Evolutionary conservation across 1,284 basidiomycete genomes (phyloP), one percentile per base, ranked within the genome.

Genomic region (Ustilago hordei): DNA sequence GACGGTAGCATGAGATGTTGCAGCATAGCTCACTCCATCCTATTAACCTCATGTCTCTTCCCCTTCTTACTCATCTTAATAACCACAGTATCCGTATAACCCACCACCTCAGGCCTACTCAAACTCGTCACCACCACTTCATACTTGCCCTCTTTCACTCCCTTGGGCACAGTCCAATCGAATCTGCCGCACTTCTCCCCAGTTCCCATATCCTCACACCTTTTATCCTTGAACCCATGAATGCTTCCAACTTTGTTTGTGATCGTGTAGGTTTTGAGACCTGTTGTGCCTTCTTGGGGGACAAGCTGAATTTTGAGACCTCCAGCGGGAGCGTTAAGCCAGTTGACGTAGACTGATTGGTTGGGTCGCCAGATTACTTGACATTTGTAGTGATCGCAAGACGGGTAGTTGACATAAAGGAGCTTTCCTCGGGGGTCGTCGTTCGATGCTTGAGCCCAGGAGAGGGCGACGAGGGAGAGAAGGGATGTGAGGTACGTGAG

Each of bases 11-110:
- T 11, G 38, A 39, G 11, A 39, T 39, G 38, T 39, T 9, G 15
- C 11, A 38, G 36, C 8, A 13, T 15, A 6, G 23, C n/a, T 31
- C 19, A 56, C 35, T 56, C 38, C 23, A 56, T 39, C 19, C 39
- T 56, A 19, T 28, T 41, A 39, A 55, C 36, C 52, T 41, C 59
- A 36, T 74, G 62, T 13, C 66, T 56, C 53, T 69, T 74, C 2
- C 39, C 62, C 56, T 63, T 63, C 45, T 71, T 71, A 1, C 31
- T 48, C 34, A 48, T 60, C 39, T 61, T 64, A 13, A 79, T 57
- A 4, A 72, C 66, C 32, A 79, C 76, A 9, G 74, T 76, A 53
- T 79, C 77, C 19, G 77, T 79, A 60, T 79, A 79, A 0, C 77
- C 77, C 0, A 73, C 62, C 4, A 53, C 28, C 8, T 63, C 34